Evolutionary conservation across 305 asterid genomes (phyloP).

Genomic region (Ilex paraguariensis): DNA sequence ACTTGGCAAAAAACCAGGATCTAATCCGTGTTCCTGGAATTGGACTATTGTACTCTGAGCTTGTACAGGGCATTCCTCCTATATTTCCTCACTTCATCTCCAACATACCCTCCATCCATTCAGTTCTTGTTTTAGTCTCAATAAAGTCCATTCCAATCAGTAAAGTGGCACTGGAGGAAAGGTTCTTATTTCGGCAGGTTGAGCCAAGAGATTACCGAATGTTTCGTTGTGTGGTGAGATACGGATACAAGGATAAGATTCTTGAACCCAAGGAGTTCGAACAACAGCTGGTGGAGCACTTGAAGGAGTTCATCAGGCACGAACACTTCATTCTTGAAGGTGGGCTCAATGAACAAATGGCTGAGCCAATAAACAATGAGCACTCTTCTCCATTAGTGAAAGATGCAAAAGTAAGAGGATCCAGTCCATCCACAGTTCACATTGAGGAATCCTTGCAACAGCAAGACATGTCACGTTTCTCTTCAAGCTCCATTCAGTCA

Average conservation of each 20-base stretch:
- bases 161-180: slow-evolving; percentile 45
- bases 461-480: slow-evolving; percentile 13
- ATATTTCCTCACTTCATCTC: slow-evolving; percentile 57
- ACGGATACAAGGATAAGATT: slow-evolving; percentile 66
- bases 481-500: slow-evolving; percentile 41
- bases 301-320: slow-evolving; percentile 47
- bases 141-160: slow-evolving; percentile 68
- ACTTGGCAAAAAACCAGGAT: slow-evolving; percentile 24
- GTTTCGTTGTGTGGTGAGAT: slow-evolving; percentile 67
- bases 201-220: slow-evolving; percentile 47
- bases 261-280: slow-evolving; percentile 56
- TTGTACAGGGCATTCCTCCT: slow-evolving; percentile 80
- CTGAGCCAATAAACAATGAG: not conserved
- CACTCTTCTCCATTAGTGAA: slow-evolving; percentile 15
- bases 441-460: slow-evolving; percentile 29
- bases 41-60: slow-evolving; percentile 62
- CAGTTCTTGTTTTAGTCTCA: slow-evolving; percentile 61
- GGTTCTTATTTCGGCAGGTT: slow-evolving; percentile 61
- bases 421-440: slow-evolving; percentile 32
- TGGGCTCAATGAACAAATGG: slow-evolving; percentile 11
- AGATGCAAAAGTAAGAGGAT: slow-evolving; percentile 13
- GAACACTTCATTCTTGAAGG: slow-evolving; percentile 34
- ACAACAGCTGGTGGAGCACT: slow-evolving; percentile 35
- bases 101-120: slow-evolving; percentile 57
- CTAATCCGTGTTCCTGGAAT: slow-evolving; percentile 57